Base-by-base conservation (phyloP, 352 stramenopile species). In the Phytophthora quininea region DNA sequence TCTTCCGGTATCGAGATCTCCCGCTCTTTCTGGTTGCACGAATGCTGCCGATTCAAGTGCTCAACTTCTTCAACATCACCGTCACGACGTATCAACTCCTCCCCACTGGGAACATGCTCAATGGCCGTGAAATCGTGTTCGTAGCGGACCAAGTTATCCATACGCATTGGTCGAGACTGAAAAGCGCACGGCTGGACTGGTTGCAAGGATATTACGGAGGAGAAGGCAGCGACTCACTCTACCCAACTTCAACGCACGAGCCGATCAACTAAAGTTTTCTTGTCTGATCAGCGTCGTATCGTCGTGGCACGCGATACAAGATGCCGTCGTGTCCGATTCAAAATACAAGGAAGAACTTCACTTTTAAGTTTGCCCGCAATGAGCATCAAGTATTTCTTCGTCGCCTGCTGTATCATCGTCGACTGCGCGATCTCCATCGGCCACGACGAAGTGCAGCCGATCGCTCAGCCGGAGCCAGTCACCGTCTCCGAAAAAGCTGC, bases 51-150 rank as follows among this genome's bases (percentile, higher is more conserved):
- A 60, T 62, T 9, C 60, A 62, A 37, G 37, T 74, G 0, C 64
- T 77, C 19, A 71, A 69, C 19, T 69, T 74, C n/a, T 77, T 80
- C 57, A 77, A 80, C 43, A 42, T 77, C 15, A 77, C 69, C 1
- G 68, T 75, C 14, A 77, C 64, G 19, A 72, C 70, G 19, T 71
- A 75, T 45, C 57, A 74, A 14, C 46, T 80, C 9, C 53, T 54
- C 1, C 57, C 69, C 52, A 67, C 56, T 11, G 64, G 35, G 10
- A 54, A 68, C 24, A 48, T 45, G 33, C 9, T 74, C 33, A 55
- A 73, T 58, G 69, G 58, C 2, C 35, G 66, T 35, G 46, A 32
- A 4, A 51, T 77, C 3, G 32, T 49, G 1, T 58, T 70, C 1
- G 62, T 80, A 12, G 53, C 69, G 0, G 73, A 73, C 50, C 73